Evolutionary conservation across 2,329 filamentous ascomycete genomes (phyloP), one percentile per base, ranked within the genome.

Genomic region (Emmonsiellopsis sp.): DNA sequence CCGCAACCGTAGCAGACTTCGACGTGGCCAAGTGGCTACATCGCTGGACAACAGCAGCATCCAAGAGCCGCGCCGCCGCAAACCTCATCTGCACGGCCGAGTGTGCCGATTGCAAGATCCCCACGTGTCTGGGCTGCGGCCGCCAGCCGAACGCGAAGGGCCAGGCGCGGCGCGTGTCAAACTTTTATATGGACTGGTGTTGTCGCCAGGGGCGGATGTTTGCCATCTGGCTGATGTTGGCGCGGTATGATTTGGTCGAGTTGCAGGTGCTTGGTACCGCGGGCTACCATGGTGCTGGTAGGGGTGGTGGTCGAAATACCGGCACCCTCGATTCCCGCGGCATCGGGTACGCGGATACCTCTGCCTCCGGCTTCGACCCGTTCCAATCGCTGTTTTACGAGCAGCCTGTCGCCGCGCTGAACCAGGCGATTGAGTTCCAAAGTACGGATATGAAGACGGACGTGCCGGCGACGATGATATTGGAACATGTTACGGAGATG

Each of bases 201-300:
- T 73, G 70, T 54, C 58, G 59, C 27, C 48, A 56, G 4, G 67
- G 65, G 13, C 61, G 65, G 6, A 31, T 69, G 9, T 62, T 67
- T 50, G 34, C 68, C 13, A 64, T 71, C 42, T 73, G 68, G 68
- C 56, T 63, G 4, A 51, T 72, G 1, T 62, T 74, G 6, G 70
- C 65, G 47, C 65, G 65, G 13, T 68, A 68, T 43, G 71, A 74
- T 54, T 50, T 60, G n/a, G 53, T 61, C 31, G 60, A 60, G 21
- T 54, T 59, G 40, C 17, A 50, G 9, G 40, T 49, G 33, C 54
- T 27, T 27, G 52, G 47, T 32, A n/a, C 43, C 13, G 27, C 51
- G 17, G 44, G 17, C 9, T 11, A n/a, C 27, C 27, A 32, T 40
- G 11, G 27, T 2, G 11, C 17, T 31, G 21, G 14, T 11, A 17